phyloP scores from a whole-genome alignment of 1,284 basidiomycete genomes.

The Cryptococcus jaspeensis region DNA sequence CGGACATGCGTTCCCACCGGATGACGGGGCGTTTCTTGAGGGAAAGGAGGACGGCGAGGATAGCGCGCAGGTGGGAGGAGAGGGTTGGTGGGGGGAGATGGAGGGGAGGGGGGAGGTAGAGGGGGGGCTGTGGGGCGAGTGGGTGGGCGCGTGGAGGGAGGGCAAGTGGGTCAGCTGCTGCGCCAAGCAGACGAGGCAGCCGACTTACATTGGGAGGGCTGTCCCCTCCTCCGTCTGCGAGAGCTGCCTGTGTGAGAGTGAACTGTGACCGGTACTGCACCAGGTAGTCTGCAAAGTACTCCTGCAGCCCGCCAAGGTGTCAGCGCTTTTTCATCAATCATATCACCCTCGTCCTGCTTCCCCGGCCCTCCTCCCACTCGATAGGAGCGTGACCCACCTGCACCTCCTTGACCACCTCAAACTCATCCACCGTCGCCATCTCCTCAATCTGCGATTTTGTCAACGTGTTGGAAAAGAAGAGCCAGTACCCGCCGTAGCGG shows the following conservation, averaged over 20 bases:
- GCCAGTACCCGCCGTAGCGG: slow-evolving; percentile 93
- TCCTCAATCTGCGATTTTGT: slow-evolving; percentile 89
- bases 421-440: slow-evolving; percentile 91
- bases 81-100: slow-evolving; percentile 63
- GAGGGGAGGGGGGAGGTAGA: slow-evolving; percentile 59
- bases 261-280: slow-evolving; percentile 84
- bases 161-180: background rate
- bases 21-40: slow-evolving; percentile 92
- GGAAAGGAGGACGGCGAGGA: slow-evolving; percentile 85
- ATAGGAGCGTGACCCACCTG: slow-evolving; percentile 63
- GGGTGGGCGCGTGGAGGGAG: background rate
- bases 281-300: slow-evolving; percentile 93
- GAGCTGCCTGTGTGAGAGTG: slow-evolving; percentile 69
- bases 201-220: slow-evolving; percentile 47
- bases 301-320: slow-evolving; percentile 56
- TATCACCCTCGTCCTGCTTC: background rate
- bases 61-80: slow-evolving; percentile 73
- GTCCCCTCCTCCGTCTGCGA: slow-evolving; percentile 49
- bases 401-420: slow-evolving; percentile 93
- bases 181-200: background rate
- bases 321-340: background rate
- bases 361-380: background rate
- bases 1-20: slow-evolving; percentile 90
- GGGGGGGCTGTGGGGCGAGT: slow-evolving; percentile 37
- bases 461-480: slow-evolving; percentile 94